These are phyloP conservation scores for Sparassis latifolia DNA, from an alignment of 1,284 basidiomycete genomes.

Conservation along the genomic window DNA sequence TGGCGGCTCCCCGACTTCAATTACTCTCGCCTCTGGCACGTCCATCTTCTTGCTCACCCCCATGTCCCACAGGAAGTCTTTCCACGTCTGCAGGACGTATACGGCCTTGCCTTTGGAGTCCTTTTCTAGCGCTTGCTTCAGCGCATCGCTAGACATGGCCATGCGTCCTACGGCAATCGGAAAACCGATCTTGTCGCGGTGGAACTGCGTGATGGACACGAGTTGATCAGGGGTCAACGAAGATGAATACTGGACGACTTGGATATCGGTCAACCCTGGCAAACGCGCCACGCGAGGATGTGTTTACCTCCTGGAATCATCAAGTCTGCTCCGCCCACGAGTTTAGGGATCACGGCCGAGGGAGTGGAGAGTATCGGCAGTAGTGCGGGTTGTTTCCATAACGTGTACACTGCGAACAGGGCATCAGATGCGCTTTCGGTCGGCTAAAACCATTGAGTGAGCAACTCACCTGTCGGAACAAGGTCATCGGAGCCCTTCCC, in stretches of 20 bases:
- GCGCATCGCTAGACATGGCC: constrained; percentile 45
- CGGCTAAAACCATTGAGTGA: constrained; percentile 24
- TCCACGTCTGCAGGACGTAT: constrained; percentile 60
- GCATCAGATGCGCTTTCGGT: not conserved
- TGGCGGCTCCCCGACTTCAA: not conserved
- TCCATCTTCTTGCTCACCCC: constrained; percentile 53
- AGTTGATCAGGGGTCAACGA: constrained; percentile 40
- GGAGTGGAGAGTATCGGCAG: constrained; percentile 65
- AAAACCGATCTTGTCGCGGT: constrained; percentile 31
- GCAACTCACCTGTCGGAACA: constrained; percentile 57
- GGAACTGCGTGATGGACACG: constrained; percentile 52
- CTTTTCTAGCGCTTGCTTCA: constrained; percentile 28
- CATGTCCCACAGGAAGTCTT: constrained; percentile 66
- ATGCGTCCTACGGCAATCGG: constrained; percentile 69
- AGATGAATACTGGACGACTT: constrained; percentile 51
- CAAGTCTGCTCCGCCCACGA: constrained; percentile 68
- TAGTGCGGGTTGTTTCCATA: constrained; percentile 65
- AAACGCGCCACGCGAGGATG: constrained; percentile 1
- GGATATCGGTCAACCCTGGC: constrained; percentile 19
- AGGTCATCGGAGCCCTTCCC: constrained; percentile 62
- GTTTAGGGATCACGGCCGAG: constrained; percentile 52
- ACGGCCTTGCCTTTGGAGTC: constrained; percentile 72
- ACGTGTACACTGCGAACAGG: constrained; percentile 48
- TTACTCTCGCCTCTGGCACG: constrained; percentile 36
- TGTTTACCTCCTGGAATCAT: constrained; percentile 74